Conservation (phyloP, 116 monocot genomes). For the Papilionanthe hybrid region DNA sequence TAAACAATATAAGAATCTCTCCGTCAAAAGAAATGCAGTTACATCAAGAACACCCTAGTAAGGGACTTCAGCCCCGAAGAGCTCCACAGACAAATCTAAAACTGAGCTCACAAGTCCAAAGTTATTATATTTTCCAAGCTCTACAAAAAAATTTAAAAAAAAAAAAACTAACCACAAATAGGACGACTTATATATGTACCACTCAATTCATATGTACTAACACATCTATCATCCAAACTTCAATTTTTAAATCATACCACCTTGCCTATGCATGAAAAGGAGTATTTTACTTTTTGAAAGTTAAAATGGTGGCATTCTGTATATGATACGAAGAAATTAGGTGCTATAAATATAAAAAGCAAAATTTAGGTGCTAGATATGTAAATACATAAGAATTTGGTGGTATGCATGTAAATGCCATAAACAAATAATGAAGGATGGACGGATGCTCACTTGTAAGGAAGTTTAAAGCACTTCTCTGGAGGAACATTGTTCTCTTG, state of each 20-base stretch:
- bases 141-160: neutral
- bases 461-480: slow-evolving; percentile 89
- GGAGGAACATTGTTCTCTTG: slow-evolving; percentile 84
- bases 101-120: neutral
- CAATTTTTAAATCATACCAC: too few species aligned
- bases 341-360: too few species aligned
- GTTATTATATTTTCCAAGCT: neutral
- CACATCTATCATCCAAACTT: too few species aligned
- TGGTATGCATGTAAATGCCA: too few species aligned
- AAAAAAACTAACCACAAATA: neutral
- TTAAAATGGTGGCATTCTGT: too few species aligned
- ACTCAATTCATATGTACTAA: too few species aligned
- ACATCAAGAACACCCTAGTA: neutral
- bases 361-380: too few species aligned
- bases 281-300: too few species aligned
- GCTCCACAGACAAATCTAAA: neutral
- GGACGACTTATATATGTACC: too few species aligned
- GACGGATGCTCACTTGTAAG: slow-evolving; percentile 69
- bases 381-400: too few species aligned
- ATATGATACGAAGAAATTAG: too few species aligned
- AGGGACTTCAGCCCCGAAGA: neutral
- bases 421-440: slow-evolving; percentile 3
- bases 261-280: too few species aligned
- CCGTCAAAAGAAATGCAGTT: neutral
- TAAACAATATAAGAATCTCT: neutral